Evolutionary conservation across 192 early-diverging fungal species (phyloP), one percentile per base, ranked within the genome.

Genomic region (Bifiguratus adelaidae): DNA sequence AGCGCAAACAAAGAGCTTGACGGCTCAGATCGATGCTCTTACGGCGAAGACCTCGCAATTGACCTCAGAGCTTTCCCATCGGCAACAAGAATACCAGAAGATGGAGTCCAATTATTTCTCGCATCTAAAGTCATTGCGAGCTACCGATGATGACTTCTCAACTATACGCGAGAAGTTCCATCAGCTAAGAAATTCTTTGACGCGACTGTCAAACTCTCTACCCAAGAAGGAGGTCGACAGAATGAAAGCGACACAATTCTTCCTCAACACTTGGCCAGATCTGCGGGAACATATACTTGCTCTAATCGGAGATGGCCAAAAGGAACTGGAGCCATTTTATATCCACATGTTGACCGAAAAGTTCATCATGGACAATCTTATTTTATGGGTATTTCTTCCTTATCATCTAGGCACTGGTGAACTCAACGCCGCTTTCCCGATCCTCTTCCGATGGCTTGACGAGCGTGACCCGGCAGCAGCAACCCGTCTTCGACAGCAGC

Each of bases 71-170:
- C 52, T 55, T 21, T 48, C 54, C 35, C 55, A 48, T 30, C 47
- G 52, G 32, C 56, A 65, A 22, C 27, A 33, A 26, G 62, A 65
- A 5, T 65, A 65, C 25, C 42, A 46, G 6, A 40, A 53, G 4
- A 58, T 65, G 23, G 62, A 65, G 22, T 56, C 57, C 16, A 58
- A 44, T n/a, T 58, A 58, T 26, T 58, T 65, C 29, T 47, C 53
- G 30, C 53, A 58, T 20, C 58, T 56, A 7, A 52, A 56, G 22
- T 38, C 45, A 20, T 48, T 65, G 30, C 56, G 62, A 27, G 56
- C 62, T 11, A 65, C 62, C 3, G 62, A 65, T 43, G 62, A 65
- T 50, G 62, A 65, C 25, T 40, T 65, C 8, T 65, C 62, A 2
- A 65, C 62, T 7, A 65, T 65, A 29, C 47, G 62, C 5, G 62